phyloP scores from a whole-genome alignment of 2,329 filamentous ascomycete species.

The Macrophomina pseudophaseolina region DNA sequence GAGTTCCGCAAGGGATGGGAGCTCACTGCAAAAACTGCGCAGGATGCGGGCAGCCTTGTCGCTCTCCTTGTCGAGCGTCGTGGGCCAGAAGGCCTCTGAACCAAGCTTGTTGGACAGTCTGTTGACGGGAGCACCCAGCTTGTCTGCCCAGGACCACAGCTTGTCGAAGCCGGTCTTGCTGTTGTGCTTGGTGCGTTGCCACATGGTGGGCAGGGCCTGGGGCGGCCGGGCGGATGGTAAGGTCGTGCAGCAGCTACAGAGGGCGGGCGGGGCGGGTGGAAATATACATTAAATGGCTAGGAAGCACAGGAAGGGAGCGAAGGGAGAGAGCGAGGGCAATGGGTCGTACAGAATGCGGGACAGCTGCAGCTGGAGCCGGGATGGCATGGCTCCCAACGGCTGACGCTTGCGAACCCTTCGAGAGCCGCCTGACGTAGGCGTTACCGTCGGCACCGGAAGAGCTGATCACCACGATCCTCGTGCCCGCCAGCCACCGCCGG shows the following conservation, averaged over 20 bases:
- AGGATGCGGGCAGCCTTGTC: conserved; percentile 90
- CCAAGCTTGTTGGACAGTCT: conserved; percentile 81
- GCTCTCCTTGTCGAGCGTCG: conserved; percentile 83
- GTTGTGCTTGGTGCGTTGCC: conserved; percentile 60
- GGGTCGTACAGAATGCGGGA: conserved; percentile 25
- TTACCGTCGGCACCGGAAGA: conserved; percentile 12
- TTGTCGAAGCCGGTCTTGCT: conserved; percentile 75
- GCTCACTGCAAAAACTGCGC: conserved; percentile 85
- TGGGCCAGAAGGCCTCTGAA: conserved; percentile 83
- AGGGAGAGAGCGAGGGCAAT: conserved; percentile 19
- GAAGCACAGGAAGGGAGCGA: not conserved
- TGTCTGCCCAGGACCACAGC: conserved; percentile 70
- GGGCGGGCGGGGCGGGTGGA: not conserved
- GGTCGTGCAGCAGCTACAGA: conserved; percentile 7
- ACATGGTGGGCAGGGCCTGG: conserved; percentile 40
- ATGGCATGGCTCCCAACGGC: conserved; percentile 20
- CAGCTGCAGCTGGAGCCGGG: conserved; percentile 14
- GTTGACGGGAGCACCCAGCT: conserved; percentile 78
- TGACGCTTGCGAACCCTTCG: conserved; percentile 21
- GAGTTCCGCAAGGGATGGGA: not conserved
- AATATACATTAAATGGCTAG: conserved; percentile 14
- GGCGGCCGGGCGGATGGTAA: conserved; percentile 8
- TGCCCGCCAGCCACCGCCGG: not conserved
- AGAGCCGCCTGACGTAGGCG: conserved; percentile 26
- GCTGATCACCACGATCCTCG: conserved; percentile 21